These are phyloP conservation scores for Apiospora malaysiana DNA, from an alignment of 2,329 filamentous ascomycete species.

Conservation along the genomic window DNA sequence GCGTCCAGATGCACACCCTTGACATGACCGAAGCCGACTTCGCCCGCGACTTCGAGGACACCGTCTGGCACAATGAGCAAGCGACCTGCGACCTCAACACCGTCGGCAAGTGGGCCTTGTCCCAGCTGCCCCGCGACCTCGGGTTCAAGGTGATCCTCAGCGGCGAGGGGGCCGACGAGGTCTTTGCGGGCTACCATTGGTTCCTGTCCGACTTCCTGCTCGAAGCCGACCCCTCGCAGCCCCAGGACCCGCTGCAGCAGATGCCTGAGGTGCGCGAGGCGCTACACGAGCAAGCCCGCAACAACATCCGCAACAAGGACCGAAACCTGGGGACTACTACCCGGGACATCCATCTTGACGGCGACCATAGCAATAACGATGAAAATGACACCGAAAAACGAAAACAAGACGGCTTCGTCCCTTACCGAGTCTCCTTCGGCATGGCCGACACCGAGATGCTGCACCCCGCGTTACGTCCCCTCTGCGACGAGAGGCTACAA, in stretches of 20 bases:
- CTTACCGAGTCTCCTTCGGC: neutral
- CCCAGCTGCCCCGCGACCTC: slow-evolving; percentile 45
- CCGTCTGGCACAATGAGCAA: slow-evolving; percentile 47
- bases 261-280: slow-evolving; percentile 21
- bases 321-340: neutral
- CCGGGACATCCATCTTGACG: neutral
- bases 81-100: slow-evolving; percentile 50
- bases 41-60: slow-evolving; percentile 53
- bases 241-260: slow-evolving; percentile 23
- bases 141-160: slow-evolving; percentile 44
- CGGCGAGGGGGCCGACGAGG: slow-evolving; percentile 30
- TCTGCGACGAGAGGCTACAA: neutral
- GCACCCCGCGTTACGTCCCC: neutral
- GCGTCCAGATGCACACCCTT: slow-evolving; percentile 47
- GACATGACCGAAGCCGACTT: slow-evolving; percentile 38
- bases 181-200: slow-evolving; percentile 30
- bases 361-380: neutral
- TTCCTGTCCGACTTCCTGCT: slow-evolving; percentile 27
- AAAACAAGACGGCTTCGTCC: neutral
- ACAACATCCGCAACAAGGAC: neutral
- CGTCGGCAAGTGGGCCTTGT: slow-evolving; percentile 52
- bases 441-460: neutral
- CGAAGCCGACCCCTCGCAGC: slow-evolving; percentile 25
- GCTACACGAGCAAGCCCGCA: slow-evolving; percentile 15
- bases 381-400: neutral